phyloP scores from a whole-genome alignment of 2,329 filamentous ascomycete species.

The Lasiodiplodia hormozganensis region DNA sequence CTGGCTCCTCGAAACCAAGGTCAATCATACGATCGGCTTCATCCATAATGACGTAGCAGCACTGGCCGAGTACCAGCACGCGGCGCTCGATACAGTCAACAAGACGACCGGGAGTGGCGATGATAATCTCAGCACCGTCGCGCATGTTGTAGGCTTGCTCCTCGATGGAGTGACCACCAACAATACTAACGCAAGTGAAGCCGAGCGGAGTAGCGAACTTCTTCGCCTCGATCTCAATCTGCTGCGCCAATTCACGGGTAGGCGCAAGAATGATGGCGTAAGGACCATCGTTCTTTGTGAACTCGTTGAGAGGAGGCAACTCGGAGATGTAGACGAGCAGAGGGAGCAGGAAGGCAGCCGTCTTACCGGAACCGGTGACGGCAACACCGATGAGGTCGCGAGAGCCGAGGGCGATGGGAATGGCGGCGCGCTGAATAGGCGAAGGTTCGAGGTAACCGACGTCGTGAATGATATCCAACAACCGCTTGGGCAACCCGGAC shows the following conservation, averaged over 20 bases:
- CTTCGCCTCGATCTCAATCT: conserved; percentile 91
- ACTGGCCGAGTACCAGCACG: conserved; percentile 90
- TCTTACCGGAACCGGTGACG: conserved; percentile 98
- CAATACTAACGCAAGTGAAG: conserved; percentile 94
- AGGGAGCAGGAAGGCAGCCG: conserved; percentile 90
- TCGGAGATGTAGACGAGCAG: conserved; percentile 94
- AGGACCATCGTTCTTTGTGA: conserved; percentile 90
- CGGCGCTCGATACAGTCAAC: conserved; percentile 96
- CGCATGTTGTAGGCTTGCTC: conserved; percentile 90
- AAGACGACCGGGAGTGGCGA: conserved; percentile 96
- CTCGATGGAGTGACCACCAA: conserved; percentile 95
- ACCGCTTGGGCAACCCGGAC: conserved; percentile 75
- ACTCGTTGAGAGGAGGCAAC: conserved; percentile 81
- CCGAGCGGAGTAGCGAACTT: conserved; percentile 92
- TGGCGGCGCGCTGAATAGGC: conserved; percentile 90
- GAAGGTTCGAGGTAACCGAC: conserved; percentile 94
- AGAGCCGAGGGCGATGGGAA: conserved; percentile 90
- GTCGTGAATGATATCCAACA: conserved; percentile 81
- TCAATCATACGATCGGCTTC: conserved; percentile 99
- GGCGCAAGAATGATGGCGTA: conserved; percentile 97
- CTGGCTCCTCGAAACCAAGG: conserved; percentile 94
- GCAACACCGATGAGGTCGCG: conserved; percentile 98
- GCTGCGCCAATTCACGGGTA: conserved; percentile 95
- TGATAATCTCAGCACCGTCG: conserved; percentile 95
- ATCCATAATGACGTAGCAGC: conserved; percentile 99